Evolutionary conservation across 2,329 filamentous ascomycete species (phyloP), one percentile per base, ranked within the genome.

Genomic region (Ilyonectria robusta): DNA sequence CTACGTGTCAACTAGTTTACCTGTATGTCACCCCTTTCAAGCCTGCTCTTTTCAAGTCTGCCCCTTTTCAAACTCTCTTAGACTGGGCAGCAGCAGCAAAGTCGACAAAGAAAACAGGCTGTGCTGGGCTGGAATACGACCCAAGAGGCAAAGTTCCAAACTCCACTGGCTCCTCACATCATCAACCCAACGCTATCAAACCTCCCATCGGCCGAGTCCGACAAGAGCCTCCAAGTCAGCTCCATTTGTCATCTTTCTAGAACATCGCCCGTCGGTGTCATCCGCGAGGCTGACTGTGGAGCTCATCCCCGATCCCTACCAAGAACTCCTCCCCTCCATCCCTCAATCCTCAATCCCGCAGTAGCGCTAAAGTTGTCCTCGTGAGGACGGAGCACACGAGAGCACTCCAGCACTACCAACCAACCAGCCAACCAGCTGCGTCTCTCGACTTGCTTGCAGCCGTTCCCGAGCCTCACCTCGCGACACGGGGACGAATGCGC

Each of bases 241-340:
- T 51, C 17, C 68, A 71, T 73, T 70, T 71, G 70, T 74, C 70
- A 70, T 66, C 63, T 54, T 74, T 75, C 73, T 75, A 72, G 72
- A 75, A 75, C 48, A 44, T 69, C 42, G 40, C 55, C 46, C n/a
- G 8, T 62, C 56, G 65, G 53, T 53, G 44, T 58, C 37, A 15
- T 51, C 58, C 65, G 65, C 65, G 60, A 59, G 65, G 65, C 59
- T 64, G 48, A 58, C 47, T 60, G 55, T 65, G 62, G 60, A 53
- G 46, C 59, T 13, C 15, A 19, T 58, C 57, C 62, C 65, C 62
- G 42, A 37, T 56, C 10, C n/a, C 40, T 8, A 51, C 35, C 31
- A 35, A 35, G 50, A 53, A 37, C 50, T 37, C n/a, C 50, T 67
- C 69, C 68, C 59, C 37, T 60, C 40, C 59, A 31, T 60, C 40